phyloP scores from a whole-genome alignment of 139 green algal species.

The Trebouxia sp. region DNA sequence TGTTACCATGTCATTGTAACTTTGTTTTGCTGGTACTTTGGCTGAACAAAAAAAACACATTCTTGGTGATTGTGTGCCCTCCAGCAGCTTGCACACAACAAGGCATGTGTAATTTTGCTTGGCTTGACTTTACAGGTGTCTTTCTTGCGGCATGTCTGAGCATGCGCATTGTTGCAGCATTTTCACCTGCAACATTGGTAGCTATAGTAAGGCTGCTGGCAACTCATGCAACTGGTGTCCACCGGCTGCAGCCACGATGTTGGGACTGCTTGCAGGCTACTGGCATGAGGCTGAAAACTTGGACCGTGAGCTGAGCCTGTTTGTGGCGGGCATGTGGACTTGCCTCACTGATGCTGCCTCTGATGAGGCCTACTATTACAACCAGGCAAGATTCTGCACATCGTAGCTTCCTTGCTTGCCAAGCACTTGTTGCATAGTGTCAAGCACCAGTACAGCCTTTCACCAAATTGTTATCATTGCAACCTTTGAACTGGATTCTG shows the following conservation, averaged over 20 bases:
- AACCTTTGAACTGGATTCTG: too few species aligned
- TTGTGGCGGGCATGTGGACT: slow-evolving; percentile 43
- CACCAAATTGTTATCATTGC: background rate
- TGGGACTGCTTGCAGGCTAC: slow-evolving; percentile 12
- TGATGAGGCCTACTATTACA: slow-evolving; percentile 37
- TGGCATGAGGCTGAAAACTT: slow-evolving; percentile 41
- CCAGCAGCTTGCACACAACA: too few species aligned
- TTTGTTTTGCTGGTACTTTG: background rate
- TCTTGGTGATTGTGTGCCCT: too few species aligned
- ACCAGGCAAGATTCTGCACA: slow-evolving; percentile 19
- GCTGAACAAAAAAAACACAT: background rate
- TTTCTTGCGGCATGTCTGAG: too few species aligned
- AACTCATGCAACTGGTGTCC: background rate
- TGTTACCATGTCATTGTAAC: background rate
- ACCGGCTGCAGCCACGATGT: background rate
- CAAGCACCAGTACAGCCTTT: background rate
- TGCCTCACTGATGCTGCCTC: slow-evolving; percentile 26
- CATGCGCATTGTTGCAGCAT: too few species aligned
- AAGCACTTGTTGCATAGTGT: background rate
- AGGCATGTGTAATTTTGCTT: too few species aligned
- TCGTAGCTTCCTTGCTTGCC: too few species aligned
- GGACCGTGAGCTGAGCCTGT: slow-evolving; percentile 44
- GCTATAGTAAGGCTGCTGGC: background rate
- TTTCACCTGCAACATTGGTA: too few species aligned
- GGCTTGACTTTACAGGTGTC: too few species aligned